Evolutionary conservation across 2,329 filamentous ascomycete genomes (phyloP).

Genomic region (Trichoderma sp.): DNA sequence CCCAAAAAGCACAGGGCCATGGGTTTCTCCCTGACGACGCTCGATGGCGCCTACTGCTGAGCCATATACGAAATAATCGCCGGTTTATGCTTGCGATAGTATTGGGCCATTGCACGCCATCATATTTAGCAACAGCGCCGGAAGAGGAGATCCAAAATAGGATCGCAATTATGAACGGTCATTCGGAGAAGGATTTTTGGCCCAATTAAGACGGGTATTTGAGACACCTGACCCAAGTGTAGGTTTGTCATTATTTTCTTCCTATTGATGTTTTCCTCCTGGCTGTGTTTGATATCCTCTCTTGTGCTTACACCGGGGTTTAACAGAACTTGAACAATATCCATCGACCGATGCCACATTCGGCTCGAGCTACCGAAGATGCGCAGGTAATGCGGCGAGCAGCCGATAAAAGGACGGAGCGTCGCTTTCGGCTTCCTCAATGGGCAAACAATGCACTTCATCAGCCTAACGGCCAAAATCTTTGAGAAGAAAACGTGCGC

Average conservation of each 20-base stretch:
- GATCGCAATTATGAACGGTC: slow-evolving; percentile 29
- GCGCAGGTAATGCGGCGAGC: slow-evolving; percentile 38
- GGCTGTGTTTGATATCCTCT: neutral
- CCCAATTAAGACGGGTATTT: slow-evolving; percentile 26
- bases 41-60: slow-evolving; percentile 38
- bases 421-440: slow-evolving; percentile 31
- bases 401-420: slow-evolving; percentile 31
- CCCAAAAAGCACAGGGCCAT: slow-evolving; percentile 28
- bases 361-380: slow-evolving; percentile 30
- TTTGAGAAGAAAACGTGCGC: neutral
- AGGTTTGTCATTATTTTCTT: slow-evolving; percentile 26
- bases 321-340: slow-evolving; percentile 38
- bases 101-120: slow-evolving; percentile 29
- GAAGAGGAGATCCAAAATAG: slow-evolving; percentile 32
- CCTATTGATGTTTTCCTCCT: neutral
- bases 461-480: neutral
- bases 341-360: slow-evolving; percentile 26
- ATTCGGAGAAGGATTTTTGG: slow-evolving; percentile 32
- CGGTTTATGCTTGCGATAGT: slow-evolving; percentile 37
- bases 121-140: slow-evolving; percentile 33
- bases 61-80: slow-evolving; percentile 29
- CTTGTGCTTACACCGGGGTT: neutral
- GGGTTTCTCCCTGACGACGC: slow-evolving; percentile 38
- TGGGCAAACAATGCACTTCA: slow-evolving; percentile 34
- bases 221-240: slow-evolving; percentile 36